Percentiles rank a stretch among this genome's conserved stretches.
These are phyloP conservation scores for Colletotrichum lini DNA, from an alignment of 2,329 filamentous ascomycete species.

Conservation along the genomic window DNA sequence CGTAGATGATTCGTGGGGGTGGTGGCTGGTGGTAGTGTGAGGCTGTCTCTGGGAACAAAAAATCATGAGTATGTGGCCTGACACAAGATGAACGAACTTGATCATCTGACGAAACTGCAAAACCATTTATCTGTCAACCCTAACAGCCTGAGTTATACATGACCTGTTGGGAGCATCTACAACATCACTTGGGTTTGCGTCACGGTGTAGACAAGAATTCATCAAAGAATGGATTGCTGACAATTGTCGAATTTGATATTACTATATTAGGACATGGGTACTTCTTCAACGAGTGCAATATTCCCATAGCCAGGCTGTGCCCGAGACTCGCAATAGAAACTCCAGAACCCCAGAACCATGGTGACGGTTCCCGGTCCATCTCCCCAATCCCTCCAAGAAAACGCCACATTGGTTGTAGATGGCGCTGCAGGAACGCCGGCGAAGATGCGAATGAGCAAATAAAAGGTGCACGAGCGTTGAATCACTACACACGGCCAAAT, in stretches of 20 bases:
- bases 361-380: background rate
- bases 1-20: background rate
- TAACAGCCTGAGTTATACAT: too few species aligned
- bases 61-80: too few species aligned
- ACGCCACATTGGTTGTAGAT: background rate
- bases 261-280: background rate
- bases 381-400: background rate
- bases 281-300: background rate
- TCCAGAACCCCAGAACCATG: slow-evolving; percentile 3
- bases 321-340: background rate
- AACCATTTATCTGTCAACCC: too few species aligned
- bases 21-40: too few species aligned
- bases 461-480: background rate
- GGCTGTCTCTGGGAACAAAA: too few species aligned
- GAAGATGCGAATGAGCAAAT: background rate
- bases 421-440: slow-evolving; percentile 1
- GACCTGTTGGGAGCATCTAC: too few species aligned
- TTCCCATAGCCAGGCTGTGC: background rate
- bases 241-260: background rate
- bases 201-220: background rate
- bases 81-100: too few species aligned
- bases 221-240: background rate
- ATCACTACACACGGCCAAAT: background rate
- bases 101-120: too few species aligned
- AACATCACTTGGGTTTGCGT: too few species aligned